A percentile compares a stretch with the other conserved stretches of the same genome.
These are phyloP conservation scores for Fusarium sublunatum DNA, from an alignment of 2,329 filamentous ascomycete genomes.

Conservation along the genomic window DNA sequence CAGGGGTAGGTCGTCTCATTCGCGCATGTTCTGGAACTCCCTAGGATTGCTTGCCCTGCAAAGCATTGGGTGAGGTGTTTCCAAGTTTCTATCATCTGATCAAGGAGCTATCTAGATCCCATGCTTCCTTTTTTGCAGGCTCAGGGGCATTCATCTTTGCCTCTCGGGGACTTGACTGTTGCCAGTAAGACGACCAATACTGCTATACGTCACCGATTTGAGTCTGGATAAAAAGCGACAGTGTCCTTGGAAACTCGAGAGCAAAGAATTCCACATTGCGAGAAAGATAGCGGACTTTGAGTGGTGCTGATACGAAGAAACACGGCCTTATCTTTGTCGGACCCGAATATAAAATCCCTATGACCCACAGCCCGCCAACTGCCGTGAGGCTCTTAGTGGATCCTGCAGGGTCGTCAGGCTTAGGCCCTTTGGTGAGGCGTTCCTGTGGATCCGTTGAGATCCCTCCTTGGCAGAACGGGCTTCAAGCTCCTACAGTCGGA, in stretches of 20 bases:
- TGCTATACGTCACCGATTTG: neutral
- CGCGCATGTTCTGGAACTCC: neutral
- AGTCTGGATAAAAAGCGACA: neutral
- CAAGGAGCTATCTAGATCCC: neutral
- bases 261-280: no score
- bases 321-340: neutral
- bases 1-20: neutral
- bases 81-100: conserved; percentile 19
- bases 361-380: conserved; percentile 27
- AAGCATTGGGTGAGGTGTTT: conserved; percentile 11
- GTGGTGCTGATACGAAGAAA: neutral
- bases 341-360: conserved; percentile 1
- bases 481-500: conserved; percentile 3
- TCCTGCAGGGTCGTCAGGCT: neutral
- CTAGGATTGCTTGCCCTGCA: neutral
- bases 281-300: no score
- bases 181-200: neutral
- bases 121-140: neutral
- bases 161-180: neutral
- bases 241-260: no score
- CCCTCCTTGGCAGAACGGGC: conserved; percentile 9
- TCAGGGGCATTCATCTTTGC: neutral
- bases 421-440: conserved; percentile 23
- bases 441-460: conserved; percentile 12
- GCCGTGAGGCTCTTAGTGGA: conserved; percentile 25